Base-by-base conservation (phyloP, 176 grass and related monocot genomes). In the Oryza brachyantha region DNA sequence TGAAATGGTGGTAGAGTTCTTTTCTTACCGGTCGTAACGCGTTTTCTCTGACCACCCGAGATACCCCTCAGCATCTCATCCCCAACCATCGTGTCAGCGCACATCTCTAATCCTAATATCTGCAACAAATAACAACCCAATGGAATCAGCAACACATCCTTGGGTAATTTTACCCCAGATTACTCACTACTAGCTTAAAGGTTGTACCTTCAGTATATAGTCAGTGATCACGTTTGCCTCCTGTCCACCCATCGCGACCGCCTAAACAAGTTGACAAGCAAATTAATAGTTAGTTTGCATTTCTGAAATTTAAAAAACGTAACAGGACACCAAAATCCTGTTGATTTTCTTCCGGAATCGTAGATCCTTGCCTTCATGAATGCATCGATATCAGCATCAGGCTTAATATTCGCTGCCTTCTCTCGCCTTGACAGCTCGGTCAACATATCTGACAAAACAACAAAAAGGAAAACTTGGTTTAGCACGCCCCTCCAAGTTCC, bases 31-130 rank as follows among this genome's bases (percentile, higher is more conserved):
- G 95, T 98, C 2, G 95, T 98, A 25, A 98, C 92, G 58, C 95
- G 92, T 66, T 98, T 98, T 34, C 35, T 75, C 78, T 98, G 92
- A 52, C 95, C 95, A 71, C 95, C 95, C 9, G 95, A 98, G 43
- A 98, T 90, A 13, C 94, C 94, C 80, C 94, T 90, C 32, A 92
- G 60, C 94, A 94, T 86, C 37, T 94, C 94, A 73, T 98, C 79
- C 12, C 95, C 95, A 37, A 98, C 89, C 92, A 98, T 86, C 1
- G 95, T 98, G 75, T 98, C 95, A 32, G 92, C 92, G 39, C 95
- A 98, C 10, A 89, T 74, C 9, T 98, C 90, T 73, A 94, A 64
- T 67, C 95, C 95, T 80, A 98, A 82, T 70, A 98, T 92, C 95
- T 98, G 74, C 52, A 55, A 37, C 21, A 64, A 65, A n/a, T 66